Evolutionary conservation across 495 filamentous ascomycete species (phyloP), one percentile per base, ranked within the genome.

Genomic region (Xanthoparmelia taractica): DNA sequence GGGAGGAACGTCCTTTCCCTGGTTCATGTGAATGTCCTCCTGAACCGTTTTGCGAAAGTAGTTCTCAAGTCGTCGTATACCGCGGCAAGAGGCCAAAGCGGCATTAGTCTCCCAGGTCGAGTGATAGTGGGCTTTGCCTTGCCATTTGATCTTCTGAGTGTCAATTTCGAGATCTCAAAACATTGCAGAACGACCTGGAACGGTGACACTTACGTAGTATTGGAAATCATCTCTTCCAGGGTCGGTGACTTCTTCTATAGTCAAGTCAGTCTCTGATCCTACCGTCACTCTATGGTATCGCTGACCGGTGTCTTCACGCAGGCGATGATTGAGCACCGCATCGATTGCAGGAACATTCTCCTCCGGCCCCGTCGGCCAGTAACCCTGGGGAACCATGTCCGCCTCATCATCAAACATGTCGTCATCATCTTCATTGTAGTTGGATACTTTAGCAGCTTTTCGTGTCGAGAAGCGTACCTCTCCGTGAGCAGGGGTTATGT

Each of bases 401-500:
- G 84, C 83, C 8, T 83, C 83, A 33, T 91, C 88, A 63, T 91
- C 87, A n/a, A 88, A 85, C 41, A 82, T 77, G 27, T 85, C 84
- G 64, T 92, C 89, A 61, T 86, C 89, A 68, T 94, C 90, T 70
- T 94, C 88, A 70, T 95, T 91, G 71, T 95, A 95, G 58, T 86
- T 93, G 37, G 89, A 87, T 17, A 97, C 83, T 70, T 89, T 90
- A 6, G 87, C 87, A 61, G 92, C 91, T 63, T 89, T 87, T 59
- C 94, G 81, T 43, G 88, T 96, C 7, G 91, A 96, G 82, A 96
- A 97, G 65, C 94, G 86, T 62, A 96, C 87, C 66, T 91, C 89
- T 60, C 84, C 81, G 29, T 85, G 78, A 18, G 84, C 74, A 12
- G 86, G 81, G 12, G 77, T 65, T n/a, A 37, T 72, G 38, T 81